Conservation (phyloP, 345 rosid genomes). For the Hibiscus tridactylites region DNA sequence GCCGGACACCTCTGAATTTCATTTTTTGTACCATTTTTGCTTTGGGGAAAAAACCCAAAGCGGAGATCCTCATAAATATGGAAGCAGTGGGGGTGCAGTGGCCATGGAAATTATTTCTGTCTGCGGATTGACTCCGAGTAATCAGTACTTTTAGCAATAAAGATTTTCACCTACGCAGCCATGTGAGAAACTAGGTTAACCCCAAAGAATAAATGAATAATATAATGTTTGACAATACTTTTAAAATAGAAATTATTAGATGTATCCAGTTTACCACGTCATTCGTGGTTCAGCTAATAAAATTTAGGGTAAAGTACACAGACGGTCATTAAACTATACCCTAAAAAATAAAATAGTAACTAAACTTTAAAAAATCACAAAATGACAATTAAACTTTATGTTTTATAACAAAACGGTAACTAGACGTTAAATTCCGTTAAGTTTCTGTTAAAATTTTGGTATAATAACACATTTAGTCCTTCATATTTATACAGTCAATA, state of each 20-base stretch:
- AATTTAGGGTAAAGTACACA: too few species aligned
- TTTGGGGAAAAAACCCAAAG: neutral
- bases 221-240: neutral
- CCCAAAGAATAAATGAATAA: neutral
- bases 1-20: slow-evolving; percentile 82
- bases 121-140: slow-evolving; percentile 28
- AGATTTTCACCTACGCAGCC: slow-evolving; percentile 35
- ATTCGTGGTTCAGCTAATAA: too few species aligned
- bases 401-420: too few species aligned
- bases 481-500: too few species aligned
- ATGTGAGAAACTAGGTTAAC: neutral
- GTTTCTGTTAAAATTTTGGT: too few species aligned
- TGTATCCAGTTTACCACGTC: neutral
- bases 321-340: too few species aligned
- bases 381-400: too few species aligned
- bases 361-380: too few species aligned
- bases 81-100: neutral
- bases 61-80: slow-evolving; percentile 9
- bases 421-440: too few species aligned
- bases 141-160: slow-evolving; percentile 23
- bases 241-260: neutral
- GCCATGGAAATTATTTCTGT: slow-evolving; percentile 11
- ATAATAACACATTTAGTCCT: too few species aligned
- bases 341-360: too few species aligned
- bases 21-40: slow-evolving; percentile 47